phyloP scores from a whole-genome alignment of 2,329 filamentous ascomycete species.

The Aschersonia sp. region DNA sequence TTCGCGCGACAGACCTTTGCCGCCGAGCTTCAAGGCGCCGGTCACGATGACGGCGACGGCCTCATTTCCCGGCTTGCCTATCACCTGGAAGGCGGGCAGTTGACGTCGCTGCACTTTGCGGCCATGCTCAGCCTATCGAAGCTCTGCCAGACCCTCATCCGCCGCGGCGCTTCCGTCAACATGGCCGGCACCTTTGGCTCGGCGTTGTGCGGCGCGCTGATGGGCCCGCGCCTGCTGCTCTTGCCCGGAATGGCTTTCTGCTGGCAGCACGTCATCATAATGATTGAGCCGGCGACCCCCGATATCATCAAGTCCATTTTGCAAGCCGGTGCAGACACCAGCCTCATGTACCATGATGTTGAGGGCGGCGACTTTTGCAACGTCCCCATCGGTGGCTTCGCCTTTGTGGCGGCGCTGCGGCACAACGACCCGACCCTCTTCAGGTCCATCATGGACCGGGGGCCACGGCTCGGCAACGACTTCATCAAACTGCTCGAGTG shows the following conservation, averaged over 20 bases:
- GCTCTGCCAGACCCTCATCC: constrained; percentile 13
- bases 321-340: neutral
- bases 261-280: too few species aligned
- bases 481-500: neutral
- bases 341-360: too few species aligned
- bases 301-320: neutral
- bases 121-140: constrained; percentile 16
- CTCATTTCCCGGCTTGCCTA: constrained; percentile 15
- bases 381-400: neutral
- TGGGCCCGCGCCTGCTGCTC: constrained; percentile 13
- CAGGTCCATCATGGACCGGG: neutral
- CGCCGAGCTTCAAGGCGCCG: constrained; percentile 4
- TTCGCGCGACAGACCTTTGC: constrained; percentile 17
- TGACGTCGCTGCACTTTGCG: constrained; percentile 19
- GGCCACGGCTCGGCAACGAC: neutral
- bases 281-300: neutral
- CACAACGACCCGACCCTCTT: neutral
- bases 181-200: constrained; percentile 12
- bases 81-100: constrained; percentile 11
- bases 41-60: constrained; percentile 6
- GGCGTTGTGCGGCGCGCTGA: constrained; percentile 19
- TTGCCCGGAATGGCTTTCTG: constrained; percentile 4
- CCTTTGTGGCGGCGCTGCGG: constrained; percentile 2
- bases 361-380: too few species aligned
- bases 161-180: constrained; percentile 9